Percentiles rank a stretch among this genome's conserved stretches.
These are phyloP conservation scores for Discostella pseudostelligera DNA, from an alignment of 108 stramenopile species.

Conservation along the genomic window DNA sequence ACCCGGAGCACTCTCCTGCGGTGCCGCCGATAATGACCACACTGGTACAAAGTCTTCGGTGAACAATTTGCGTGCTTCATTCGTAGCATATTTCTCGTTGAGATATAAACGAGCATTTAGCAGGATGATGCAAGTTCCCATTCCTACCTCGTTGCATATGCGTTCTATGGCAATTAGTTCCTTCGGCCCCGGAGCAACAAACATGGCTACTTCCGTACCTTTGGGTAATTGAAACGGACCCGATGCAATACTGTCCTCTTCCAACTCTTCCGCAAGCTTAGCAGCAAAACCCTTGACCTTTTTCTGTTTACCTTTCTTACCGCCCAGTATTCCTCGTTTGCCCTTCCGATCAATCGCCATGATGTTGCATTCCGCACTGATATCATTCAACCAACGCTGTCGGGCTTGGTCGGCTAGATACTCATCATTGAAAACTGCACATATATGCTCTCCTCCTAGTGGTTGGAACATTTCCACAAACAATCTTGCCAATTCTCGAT, in stretches of 20 bases:
- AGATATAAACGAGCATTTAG: constrained; percentile 71
- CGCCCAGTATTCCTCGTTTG: constrained; percentile 42
- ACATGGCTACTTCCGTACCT: constrained; percentile 74
- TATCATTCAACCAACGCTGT: constrained; percentile 67
- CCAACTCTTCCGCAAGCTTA: constrained; percentile 70
- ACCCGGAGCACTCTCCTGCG: constrained; percentile 72
- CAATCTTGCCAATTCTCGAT: constrained; percentile 79
- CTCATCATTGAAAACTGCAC: constrained; percentile 64
- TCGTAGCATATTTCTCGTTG: constrained; percentile 58
- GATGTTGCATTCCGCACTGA: constrained; percentile 61
- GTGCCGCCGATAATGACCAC: constrained; percentile 69
- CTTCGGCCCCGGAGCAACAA: constrained; percentile 81
- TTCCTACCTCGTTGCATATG: constrained; percentile 67
- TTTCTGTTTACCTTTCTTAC: constrained; percentile 36
- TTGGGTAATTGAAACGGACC: constrained; percentile 69
- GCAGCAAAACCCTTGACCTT: constrained; percentile 81
- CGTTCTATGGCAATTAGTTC: constrained; percentile 71
- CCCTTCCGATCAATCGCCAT: constrained; percentile 63
- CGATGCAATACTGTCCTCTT: constrained; percentile 29
- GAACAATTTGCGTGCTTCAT: constrained; percentile 54
- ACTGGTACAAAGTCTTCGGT: constrained; percentile 67
- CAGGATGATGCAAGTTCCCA: constrained; percentile 78
- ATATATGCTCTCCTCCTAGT: constrained; percentile 72
- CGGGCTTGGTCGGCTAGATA: constrained; percentile 62
- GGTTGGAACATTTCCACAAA: constrained; percentile 92